Evolutionary conservation across 1,139 yeast genomes (phyloP).

Genomic region (Kurtzmaniella quercitrusa): DNA sequence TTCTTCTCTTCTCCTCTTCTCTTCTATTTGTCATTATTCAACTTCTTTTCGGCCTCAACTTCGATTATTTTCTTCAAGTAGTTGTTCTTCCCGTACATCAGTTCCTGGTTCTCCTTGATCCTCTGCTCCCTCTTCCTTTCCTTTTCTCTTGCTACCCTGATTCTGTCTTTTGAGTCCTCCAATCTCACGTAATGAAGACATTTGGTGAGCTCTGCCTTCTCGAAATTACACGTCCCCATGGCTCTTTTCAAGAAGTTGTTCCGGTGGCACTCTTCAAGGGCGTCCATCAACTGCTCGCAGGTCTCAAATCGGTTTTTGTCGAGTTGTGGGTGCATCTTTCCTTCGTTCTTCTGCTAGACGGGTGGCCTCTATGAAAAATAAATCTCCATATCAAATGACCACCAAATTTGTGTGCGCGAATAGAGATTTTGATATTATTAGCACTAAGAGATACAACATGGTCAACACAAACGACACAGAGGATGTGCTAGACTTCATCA

Average conservation of each 20-base stretch:
- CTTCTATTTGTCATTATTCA: background rate
- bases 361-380: no score
- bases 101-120: constrained; percentile 66
- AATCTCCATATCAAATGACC: no score
- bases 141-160: constrained; percentile 52
- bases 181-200: constrained; percentile 80
- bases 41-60: constrained; percentile 19
- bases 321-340: constrained; percentile 43
- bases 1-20: background rate
- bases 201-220: constrained; percentile 70
- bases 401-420: no score
- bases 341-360: no score
- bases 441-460: background rate
- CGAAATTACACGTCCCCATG: constrained; percentile 82
- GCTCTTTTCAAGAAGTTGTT: constrained; percentile 66
- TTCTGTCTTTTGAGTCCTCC: constrained; percentile 61
- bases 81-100: constrained; percentile 73
- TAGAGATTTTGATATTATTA: no score
- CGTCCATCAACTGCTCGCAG: constrained; percentile 80
- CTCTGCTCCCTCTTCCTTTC: constrained; percentile 50
- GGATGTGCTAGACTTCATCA: constrained; percentile 85
- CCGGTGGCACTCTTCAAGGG: constrained; percentile 85
- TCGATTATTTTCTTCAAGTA: constrained; percentile 66
- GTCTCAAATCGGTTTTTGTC: constrained; percentile 45
- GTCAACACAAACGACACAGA: constrained; percentile 44